Conservation (phyloP, 306 rosid genomes). For the Astragalus membranaceus region DNA sequence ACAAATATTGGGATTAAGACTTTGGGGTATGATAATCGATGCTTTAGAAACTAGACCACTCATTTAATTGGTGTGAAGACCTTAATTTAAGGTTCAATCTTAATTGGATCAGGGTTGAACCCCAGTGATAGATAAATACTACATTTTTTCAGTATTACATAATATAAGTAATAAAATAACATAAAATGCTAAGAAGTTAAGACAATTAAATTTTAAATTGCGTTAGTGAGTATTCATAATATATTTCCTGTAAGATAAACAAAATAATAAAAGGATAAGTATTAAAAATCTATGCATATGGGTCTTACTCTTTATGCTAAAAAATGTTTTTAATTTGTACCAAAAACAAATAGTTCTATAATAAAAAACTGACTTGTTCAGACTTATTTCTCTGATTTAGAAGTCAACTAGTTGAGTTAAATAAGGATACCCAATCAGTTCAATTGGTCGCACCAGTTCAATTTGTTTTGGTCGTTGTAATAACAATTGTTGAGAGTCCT, state of each 20-base stretch:
- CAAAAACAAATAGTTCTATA: background rate
- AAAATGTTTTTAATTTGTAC: background rate
- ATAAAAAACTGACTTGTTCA: background rate
- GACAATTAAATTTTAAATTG: background rate
- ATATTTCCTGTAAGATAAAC: background rate
- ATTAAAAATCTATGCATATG: background rate
- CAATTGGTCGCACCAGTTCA: background rate
- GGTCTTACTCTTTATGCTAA: background rate
- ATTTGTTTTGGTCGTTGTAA: background rate
- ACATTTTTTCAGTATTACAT: background rate
- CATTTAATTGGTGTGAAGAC: background rate
- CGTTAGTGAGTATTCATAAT: background rate
- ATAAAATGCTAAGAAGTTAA: background rate
- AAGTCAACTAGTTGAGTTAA: background rate
- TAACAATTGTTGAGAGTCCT: too few species aligned
- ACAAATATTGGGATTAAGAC: background rate
- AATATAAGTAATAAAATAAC: background rate
- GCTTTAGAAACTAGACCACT: background rate
- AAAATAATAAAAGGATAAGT: background rate
- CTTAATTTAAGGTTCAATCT: background rate
- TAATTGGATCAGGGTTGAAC: background rate
- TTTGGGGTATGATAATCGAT: background rate
- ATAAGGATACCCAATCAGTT: background rate
- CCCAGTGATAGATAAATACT: background rate
- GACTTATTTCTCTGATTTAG: background rate